Base-by-base conservation (phyloP, 305 asterid genomes). In the Coffea humblotiana region DNA sequence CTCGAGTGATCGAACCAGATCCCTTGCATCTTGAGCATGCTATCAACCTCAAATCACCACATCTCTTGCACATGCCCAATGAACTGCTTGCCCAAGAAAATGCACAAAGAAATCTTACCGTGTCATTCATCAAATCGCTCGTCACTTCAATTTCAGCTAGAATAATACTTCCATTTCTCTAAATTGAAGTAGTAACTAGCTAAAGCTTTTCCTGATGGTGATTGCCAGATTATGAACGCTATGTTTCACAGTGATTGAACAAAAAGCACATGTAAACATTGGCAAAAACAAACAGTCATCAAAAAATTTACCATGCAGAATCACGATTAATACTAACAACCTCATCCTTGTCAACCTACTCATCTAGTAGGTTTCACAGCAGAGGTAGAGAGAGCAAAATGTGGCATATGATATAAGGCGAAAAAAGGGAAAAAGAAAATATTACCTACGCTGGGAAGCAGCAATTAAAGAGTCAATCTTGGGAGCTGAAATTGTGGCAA, bases 1-100 rank as follows among this genome's bases (percentile, higher is more conserved):
- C 88, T 81, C 84, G 76, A 83, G 72, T 88, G 71, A 91, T 83
- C 15, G 89, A 77, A 8, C 99, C 98, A 61, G 93, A 85, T 19
- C 97, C 99, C 78, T 80, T 90, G 83, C 98, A 95, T 16, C 75
- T 89, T 73, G 90, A 77, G 86, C 99, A 95, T 10, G 98, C 90
- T 79, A 95, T 87, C 81, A 89, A 76, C 86, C 86, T 91, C 83
- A 93, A 32, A 81, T 92, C 97, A 27, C 99, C 99, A 70, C 99
- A 95, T 86, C 84, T 93, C 89, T 89, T 89, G 87, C 99, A 95
- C 96, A 95, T 92, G 15, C 96, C 93, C 67, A 94, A 69, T 27
- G 98, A 93, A 61, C 99, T 95, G 94, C 67, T 49, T 18, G 70
- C 47, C 3, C 68, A 67, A 56, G 71, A 45, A 21, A 35, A 56